A percentile compares a stretch with the other conserved stretches of the same genome.
Evolutionary conservation across 1,139 yeast genomes (phyloP).

Genomic region (Hansenula lynferdii): DNA sequence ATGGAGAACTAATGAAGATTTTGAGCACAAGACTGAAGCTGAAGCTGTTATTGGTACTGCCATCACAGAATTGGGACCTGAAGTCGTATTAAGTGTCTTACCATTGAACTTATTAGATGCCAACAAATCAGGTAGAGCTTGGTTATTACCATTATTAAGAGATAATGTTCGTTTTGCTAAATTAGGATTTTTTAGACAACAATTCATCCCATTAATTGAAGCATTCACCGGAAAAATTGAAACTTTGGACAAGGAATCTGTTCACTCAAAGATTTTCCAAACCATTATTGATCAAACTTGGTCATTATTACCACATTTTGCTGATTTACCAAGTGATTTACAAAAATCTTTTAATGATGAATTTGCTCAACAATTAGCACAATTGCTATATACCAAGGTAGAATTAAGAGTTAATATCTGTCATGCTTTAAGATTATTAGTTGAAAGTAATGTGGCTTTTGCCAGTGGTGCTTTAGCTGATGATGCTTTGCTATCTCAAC

Average conservation of each 20-base stretch:
- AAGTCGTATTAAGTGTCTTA: slow-evolving; percentile 61
- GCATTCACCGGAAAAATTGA: slow-evolving; percentile 41
- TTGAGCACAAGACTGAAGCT: slow-evolving; percentile 72
- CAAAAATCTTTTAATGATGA: slow-evolving; percentile 57
- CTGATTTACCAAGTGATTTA: slow-evolving; percentile 81
- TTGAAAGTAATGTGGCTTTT: slow-evolving; percentile 69
- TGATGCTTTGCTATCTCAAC: slow-evolving; percentile 55
- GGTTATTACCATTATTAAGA: slow-evolving; percentile 91
- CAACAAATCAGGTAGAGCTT: slow-evolving; percentile 74
- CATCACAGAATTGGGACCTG: slow-evolving; percentile 81
- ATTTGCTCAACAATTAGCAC: slow-evolving; percentile 76
- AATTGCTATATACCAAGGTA: slow-evolving; percentile 67
- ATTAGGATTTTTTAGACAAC: slow-evolving; percentile 54
- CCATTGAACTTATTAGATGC: slow-evolving; percentile 71
- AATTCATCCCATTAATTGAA: slow-evolving; percentile 65
- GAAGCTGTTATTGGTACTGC: slow-evolving; percentile 80
- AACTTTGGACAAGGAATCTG: slow-evolving; percentile 41
- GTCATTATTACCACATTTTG: slow-evolving; percentile 86
- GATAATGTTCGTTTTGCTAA: slow-evolving; percentile 76
- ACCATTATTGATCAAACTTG: slow-evolving; percentile 89
- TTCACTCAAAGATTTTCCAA: slow-evolving; percentile 69
- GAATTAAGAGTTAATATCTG: slow-evolving; percentile 77
- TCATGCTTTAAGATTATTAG: slow-evolving; percentile 72
- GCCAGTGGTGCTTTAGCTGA: slow-evolving; percentile 52
- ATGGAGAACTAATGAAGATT: slow-evolving; percentile 77